These are phyloP conservation scores for Rhodotorula paludigena DNA, from an alignment of 768 basidiomycete species.

Conservation along the genomic window DNA sequence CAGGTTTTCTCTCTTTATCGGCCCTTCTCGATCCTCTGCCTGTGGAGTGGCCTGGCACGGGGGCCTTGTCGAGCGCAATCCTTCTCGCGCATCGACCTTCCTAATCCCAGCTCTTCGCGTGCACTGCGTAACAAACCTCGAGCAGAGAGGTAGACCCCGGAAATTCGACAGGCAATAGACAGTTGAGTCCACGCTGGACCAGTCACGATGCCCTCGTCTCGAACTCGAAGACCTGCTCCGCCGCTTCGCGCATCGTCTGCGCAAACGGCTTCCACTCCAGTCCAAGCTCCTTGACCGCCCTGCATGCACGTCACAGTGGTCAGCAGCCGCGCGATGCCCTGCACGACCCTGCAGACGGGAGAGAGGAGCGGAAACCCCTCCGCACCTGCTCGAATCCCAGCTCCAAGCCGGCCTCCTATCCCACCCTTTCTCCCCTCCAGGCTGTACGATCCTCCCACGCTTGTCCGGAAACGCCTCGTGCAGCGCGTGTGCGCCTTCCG, in stretches of 20 bases:
- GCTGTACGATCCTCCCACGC: background rate
- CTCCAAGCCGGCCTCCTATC: background rate
- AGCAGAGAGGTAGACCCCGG: no score
- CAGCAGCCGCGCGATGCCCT: background rate
- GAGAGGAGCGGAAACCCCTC: background rate
- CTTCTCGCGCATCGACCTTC: no score
- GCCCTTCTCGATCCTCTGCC: no score
- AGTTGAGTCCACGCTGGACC: no score
- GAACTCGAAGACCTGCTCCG: slow-evolving; percentile 1
- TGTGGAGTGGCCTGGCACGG: no score
- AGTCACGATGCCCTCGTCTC: background rate
- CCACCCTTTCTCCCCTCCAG: background rate
- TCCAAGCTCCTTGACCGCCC: background rate
- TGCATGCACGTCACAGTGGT: background rate
- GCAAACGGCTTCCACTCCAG: slow-evolving; percentile 1
- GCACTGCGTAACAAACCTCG: no score
- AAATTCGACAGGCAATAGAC: no score
- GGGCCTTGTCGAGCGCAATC: no score
- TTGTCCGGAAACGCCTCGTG: slow-evolving; percentile 8
- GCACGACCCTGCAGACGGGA: background rate
- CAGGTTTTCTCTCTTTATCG: no score
- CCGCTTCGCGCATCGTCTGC: background rate
- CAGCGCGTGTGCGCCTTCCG: background rate
- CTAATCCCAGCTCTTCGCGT: no score
- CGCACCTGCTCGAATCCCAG: background rate